Evolutionary conservation across 2,329 filamentous ascomycete species (phyloP), one percentile per base, ranked within the genome.

Genomic region (Bimuria novae-zelandiae): DNA sequence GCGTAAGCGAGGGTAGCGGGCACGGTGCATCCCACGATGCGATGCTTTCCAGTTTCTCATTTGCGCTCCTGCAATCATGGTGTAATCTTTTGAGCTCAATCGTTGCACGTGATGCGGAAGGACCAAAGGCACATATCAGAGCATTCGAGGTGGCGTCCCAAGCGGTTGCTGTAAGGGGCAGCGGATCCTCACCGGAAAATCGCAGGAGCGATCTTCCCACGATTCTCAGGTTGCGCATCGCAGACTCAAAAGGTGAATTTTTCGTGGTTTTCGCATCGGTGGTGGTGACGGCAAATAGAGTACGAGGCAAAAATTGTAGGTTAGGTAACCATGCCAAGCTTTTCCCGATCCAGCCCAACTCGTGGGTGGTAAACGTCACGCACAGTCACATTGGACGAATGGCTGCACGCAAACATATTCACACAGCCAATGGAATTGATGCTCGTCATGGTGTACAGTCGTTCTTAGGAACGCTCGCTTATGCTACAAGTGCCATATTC

Each of bases 21-120:
- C 87, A 91, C 50, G 87, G 88, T 16, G 90, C 89, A 77, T 96
- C 90, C 94, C 94, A 99, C 33, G 89, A 89, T 52, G 92, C 88
- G 64, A 97, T 85, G 43, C 72, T 74, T 19, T 72, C 61, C 29
- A 78, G 64, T 19, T 57, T 61, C 4, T 71, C 62, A 25, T 69
- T 73, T 33, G 78, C 73, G 41, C 77, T 75, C 33, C 73, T 73
- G 41, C 72, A 73, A 56, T 77, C 69, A 48, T 75, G 73, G 33
- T 77, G 70, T 32, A 80, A 68, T 57, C 84, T 78, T 63, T 81
- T 83, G 54, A 97, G 81, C 73, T 93, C 88, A 64, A 99, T 89
- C 47, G 86, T 79, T 51, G 87, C 80, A 70, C 85, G 85, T 63
- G 82, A 79, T 70, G 84, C 79, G 3, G 86, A 87, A 57, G 93